phyloP scores from a whole-genome alignment of 2,329 filamentous ascomycete genomes.

The Cadophora sp. region DNA sequence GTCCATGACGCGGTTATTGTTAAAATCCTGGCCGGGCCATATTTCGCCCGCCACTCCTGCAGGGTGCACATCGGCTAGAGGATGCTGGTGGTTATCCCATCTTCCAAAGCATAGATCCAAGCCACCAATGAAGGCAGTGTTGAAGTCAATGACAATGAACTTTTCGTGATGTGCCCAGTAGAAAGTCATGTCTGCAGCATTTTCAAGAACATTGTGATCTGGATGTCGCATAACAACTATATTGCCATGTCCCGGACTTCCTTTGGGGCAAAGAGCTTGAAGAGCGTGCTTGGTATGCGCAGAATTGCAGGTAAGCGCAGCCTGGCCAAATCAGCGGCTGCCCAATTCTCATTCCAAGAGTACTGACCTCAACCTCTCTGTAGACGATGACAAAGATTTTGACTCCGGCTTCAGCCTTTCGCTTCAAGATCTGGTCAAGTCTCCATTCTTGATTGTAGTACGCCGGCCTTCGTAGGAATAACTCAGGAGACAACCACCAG shows the following conservation, averaged over 20 bases:
- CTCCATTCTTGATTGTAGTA: conserved; percentile 84
- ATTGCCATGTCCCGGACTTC: conserved; percentile 82
- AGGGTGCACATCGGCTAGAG: conserved; percentile 86
- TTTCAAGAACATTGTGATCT: conserved; percentile 94
- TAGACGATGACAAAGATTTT: conserved; percentile 95
- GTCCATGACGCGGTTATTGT: conserved; percentile 96
- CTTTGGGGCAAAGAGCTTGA: conserved; percentile 79
- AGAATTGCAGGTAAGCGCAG: conserved; percentile 89
- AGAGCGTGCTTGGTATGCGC: conserved; percentile 90
- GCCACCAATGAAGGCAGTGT: conserved; percentile 90
- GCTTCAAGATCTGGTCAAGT: conserved; percentile 85
- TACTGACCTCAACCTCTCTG: conserved; percentile 64
- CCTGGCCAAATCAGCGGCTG: conserved; percentile 55
- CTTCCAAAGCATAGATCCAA: conserved; percentile 95
- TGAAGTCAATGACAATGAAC: conserved; percentile 93
- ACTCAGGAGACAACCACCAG: conserved; percentile 94
- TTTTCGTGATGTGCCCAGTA: conserved; percentile 99
- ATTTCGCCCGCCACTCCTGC: conserved; percentile 81
- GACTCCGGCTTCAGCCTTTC: conserved; percentile 88
- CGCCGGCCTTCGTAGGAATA: conserved; percentile 86
- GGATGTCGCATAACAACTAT: conserved; percentile 90
- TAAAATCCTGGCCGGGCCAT: conserved; percentile 97
- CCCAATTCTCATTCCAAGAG: too few relatives aligned
- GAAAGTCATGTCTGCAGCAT: conserved; percentile 93
- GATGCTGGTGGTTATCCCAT: conserved; percentile 89